These are phyloP conservation scores for Cryptococcus sp. DNA, from an alignment of 1,284 basidiomycete species.

Conservation along the genomic window DNA sequence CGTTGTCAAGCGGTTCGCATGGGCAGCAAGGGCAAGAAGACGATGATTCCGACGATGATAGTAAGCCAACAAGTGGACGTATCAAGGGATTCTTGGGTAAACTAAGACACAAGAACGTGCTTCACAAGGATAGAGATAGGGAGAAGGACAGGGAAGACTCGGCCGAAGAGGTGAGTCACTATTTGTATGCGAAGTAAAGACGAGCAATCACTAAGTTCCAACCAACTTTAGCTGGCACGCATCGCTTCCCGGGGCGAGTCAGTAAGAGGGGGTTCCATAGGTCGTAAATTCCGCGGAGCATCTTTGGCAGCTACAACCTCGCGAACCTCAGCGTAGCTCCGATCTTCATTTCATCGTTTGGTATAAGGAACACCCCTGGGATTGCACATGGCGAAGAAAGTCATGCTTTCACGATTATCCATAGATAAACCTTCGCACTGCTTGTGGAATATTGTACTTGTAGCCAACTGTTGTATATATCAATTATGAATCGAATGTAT, in stretches of 20 bases:
- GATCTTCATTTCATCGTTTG: too few relatives aligned
- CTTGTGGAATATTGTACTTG: too few relatives aligned
- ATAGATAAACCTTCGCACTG: neutral
- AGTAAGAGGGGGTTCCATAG: neutral
- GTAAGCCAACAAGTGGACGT: constrained; percentile 6
- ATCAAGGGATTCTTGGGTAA: constrained; percentile 35
- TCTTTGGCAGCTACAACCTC: too few relatives aligned
- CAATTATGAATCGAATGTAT: too few relatives aligned
- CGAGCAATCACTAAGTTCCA: neutral
- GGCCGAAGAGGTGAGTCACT: constrained; percentile 22
- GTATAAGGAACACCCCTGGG: too few relatives aligned
- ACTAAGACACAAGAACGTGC: constrained; percentile 11
- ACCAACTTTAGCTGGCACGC: constrained; percentile 4
- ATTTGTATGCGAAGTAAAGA: neutral
- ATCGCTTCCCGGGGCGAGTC: constrained; percentile 8
- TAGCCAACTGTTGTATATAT: too few relatives aligned
- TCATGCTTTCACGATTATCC: neutral
- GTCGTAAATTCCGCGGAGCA: neutral
- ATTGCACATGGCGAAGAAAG: neutral
- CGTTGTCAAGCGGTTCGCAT: too few relatives aligned
- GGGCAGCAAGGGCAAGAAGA: constrained; percentile 3
- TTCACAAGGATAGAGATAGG: constrained; percentile 3
- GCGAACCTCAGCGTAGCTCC: too few relatives aligned
- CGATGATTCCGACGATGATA: constrained; percentile 17
- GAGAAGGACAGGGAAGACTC: constrained; percentile 8